Base-by-base conservation (phyloP, 108 stramenopile genomes). In the Skeletonema tropicum region DNA sequence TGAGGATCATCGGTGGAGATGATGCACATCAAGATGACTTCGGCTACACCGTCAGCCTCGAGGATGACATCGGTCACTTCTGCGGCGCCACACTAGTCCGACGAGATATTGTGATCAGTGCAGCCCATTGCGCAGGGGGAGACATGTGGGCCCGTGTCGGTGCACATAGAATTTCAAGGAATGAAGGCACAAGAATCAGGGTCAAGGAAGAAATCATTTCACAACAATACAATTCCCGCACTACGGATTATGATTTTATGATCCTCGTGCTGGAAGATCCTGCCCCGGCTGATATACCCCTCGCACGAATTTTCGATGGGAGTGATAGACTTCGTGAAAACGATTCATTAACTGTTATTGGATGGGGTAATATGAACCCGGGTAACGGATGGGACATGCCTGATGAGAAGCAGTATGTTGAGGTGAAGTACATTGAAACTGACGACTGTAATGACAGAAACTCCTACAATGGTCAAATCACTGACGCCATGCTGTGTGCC, bases 401-500 rank as follows among this genome's bases (percentile, higher is more conserved):
- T 0, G 19, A 49, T 6, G 49, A 5, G n/a, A 26, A 5, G 32
- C 77, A 12, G 60, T 60, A 38, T 25, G 25, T 42, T 70, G 49
- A 49, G 3, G 64, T 78, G 0, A 66, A 70, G 35, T 70, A 62
- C 26, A 60, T 69, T 48, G 60, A 60, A 17, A 82, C 57, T 38
- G n/a, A 71, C 49, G 80, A 72, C 63, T 85, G 77, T 45, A 73
- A 69, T 2, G 52, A 73, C 1, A 74, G 77, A 12, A 60, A 49
- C 6, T 30, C 75, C 2, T 31, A 45, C 14, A 64, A 79, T 61
- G 68, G 76, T n/a, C 48, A 67, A 13, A 75, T 82, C 26, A 62
- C 62, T 6, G 58, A 76, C 45, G 59, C n/a, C 11, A 75, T 75
- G 85, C 46, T 88, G 25, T 88, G 87, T 59, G 83, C 87, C 11